Conservation (phyloP, 1,284 basidiomycete species). For the Hymenochaete sp. region DNA sequence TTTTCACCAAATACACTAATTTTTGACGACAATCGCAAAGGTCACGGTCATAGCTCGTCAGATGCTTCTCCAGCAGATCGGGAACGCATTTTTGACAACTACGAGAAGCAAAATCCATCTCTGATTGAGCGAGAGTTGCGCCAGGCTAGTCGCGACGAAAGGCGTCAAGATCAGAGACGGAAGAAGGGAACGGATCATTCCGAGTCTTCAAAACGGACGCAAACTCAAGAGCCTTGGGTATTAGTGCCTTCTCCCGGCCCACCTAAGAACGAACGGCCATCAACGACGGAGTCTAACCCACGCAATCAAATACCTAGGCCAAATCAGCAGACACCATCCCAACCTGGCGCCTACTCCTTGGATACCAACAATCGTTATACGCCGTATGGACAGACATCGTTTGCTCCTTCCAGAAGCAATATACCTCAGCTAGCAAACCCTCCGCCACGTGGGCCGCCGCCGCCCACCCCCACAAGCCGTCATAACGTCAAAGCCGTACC, state of each 20-base stretch:
- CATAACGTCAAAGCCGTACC: slow-evolving; percentile 12
- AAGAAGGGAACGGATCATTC: slow-evolving; percentile 4
- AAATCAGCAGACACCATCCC: slow-evolving; percentile 10
- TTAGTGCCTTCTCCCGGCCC: slow-evolving; percentile 31
- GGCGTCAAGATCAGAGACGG: slow-evolving; percentile 11
- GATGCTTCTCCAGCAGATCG: slow-evolving; percentile 40
- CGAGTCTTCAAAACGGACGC: slow-evolving; percentile 19
- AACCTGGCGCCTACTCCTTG: slow-evolving; percentile 3
- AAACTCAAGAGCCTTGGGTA: slow-evolving; percentile 33
- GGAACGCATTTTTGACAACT: slow-evolving; percentile 29
- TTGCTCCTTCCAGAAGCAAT: slow-evolving; percentile 9
- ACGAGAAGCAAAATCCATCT: slow-evolving; percentile 29
- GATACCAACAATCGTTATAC: slow-evolving; percentile 1
- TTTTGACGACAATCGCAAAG: slow-evolving; percentile 31
- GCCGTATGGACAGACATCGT: slow-evolving; percentile 1
- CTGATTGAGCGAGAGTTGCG: slow-evolving; percentile 24
- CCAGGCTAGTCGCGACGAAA: slow-evolving; percentile 19
- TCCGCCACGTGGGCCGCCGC: slow-evolving; percentile 13
- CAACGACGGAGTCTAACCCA: slow-evolving; percentile 27
- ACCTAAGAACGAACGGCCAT: slow-evolving; percentile 25
- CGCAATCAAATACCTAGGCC: slow-evolving; percentile 20
- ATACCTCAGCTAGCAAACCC: slow-evolving; percentile 11
- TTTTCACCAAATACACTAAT: slow-evolving; percentile 19
- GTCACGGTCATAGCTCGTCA: slow-evolving; percentile 40
- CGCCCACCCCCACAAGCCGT: slow-evolving; percentile 12